phyloP scores from a whole-genome alignment of 352 stramenopile genomes.

The Thalassiosira livingstoniorum region DNA sequence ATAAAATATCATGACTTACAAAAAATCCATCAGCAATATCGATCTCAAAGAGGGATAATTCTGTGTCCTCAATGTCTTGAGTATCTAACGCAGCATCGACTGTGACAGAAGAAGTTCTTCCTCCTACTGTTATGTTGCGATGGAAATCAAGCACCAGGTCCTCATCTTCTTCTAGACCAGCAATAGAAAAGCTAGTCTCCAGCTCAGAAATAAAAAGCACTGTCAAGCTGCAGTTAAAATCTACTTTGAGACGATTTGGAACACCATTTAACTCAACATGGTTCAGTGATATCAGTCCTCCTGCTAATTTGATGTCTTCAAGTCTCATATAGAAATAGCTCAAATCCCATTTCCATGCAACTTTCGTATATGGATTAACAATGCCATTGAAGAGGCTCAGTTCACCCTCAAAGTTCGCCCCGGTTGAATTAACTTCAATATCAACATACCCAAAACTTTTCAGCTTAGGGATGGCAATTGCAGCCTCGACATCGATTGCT shows the following conservation, averaged over 20 bases:
- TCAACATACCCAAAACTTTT: background rate
- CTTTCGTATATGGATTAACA: no score
- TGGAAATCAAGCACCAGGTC: background rate
- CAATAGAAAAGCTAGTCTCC: constrained; percentile 9
- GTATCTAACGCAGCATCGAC: constrained; percentile 13
- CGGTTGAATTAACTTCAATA: constrained; percentile 4
- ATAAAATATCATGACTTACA: no score
- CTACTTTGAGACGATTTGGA: background rate
- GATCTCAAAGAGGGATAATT: background rate
- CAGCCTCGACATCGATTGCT: constrained; percentile 2
- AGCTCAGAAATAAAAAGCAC: background rate
- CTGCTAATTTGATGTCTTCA: background rate
- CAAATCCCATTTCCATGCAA: constrained; percentile 17
- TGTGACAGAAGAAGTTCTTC: background rate
- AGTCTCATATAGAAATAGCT: constrained; percentile 14
- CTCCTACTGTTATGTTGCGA: background rate
- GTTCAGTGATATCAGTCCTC: background rate
- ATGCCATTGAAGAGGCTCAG: constrained; percentile 2
- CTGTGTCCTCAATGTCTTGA: constrained; percentile 6
- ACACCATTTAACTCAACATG: constrained; percentile 7
- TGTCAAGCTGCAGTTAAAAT: constrained; percentile 7
- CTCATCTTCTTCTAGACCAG: no score
- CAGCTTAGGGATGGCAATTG: constrained; percentile 12
- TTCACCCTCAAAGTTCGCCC: background rate
- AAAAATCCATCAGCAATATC: constrained; percentile 11